Percentiles rank a stretch among this genome's conserved stretches.
These are phyloP conservation scores for Trametes cinnabarina DNA, from an alignment of 768 basidiomycete genomes.

Conservation along the genomic window DNA sequence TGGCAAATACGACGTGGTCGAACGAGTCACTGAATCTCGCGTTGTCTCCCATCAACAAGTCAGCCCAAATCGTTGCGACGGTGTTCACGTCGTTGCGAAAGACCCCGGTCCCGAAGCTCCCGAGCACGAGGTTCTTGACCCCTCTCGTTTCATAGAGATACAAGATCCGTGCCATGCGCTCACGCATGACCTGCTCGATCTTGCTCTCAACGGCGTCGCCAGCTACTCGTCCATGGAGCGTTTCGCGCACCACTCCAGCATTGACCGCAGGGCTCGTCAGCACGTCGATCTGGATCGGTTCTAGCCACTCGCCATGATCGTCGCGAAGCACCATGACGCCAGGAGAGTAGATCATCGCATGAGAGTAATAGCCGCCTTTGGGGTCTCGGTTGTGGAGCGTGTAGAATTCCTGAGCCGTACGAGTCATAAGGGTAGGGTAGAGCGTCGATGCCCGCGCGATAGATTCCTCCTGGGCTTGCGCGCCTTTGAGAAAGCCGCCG, in stretches of 20 bases:
- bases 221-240: slow-evolving; percentile 17
- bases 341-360: slow-evolving; percentile 77
- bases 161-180: slow-evolving; percentile 68
- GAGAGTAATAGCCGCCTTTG: slow-evolving; percentile 64
- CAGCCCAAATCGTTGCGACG: slow-evolving; percentile 64
- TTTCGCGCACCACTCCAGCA: slow-evolving; percentile 47
- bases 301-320: slow-evolving; percentile 55
- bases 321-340: slow-evolving; percentile 59
- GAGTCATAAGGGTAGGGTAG: slow-evolving; percentile 58
- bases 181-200: slow-evolving; percentile 60
- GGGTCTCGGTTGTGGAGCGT: slow-evolving; percentile 46
- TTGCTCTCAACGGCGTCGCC: slow-evolving; percentile 27
- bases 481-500: slow-evolving; percentile 71
- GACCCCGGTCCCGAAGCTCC: slow-evolving; percentile 78
- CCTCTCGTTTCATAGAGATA: slow-evolving; percentile 63
- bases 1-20: slow-evolving; percentile 64
- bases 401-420: slow-evolving; percentile 60
- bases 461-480: slow-evolving; percentile 79
- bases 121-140: slow-evolving; percentile 59
- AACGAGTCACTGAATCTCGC: slow-evolving; percentile 61
- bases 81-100: slow-evolving; percentile 62
- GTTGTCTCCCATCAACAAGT: slow-evolving; percentile 47
- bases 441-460: slow-evolving; percentile 75
- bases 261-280: slow-evolving; percentile 77
- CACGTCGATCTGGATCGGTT: slow-evolving; percentile 61